phyloP scores from a whole-genome alignment of 768 basidiomycete species.

The Agrocybe praecox region DNA sequence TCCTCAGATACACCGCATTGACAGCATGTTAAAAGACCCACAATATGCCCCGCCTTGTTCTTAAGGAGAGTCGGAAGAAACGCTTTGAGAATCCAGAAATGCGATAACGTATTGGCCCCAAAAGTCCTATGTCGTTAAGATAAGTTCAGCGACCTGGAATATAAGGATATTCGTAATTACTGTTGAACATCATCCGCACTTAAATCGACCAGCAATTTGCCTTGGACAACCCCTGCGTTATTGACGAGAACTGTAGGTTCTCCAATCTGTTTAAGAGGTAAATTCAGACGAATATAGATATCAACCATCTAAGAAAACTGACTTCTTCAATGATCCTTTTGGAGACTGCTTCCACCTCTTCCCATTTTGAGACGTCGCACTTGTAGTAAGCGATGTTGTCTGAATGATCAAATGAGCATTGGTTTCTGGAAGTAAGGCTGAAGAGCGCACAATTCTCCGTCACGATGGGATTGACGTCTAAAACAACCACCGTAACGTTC shows the following conservation, averaged over 20 bases:
- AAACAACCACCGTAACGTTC: constrained; percentile 81
- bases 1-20: background rate
- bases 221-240: constrained; percentile 94
- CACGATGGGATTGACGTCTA: constrained; percentile 79
- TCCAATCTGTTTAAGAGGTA: constrained; percentile 58
- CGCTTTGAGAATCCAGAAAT: constrained; percentile 92
- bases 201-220: constrained; percentile 83
- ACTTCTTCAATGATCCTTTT: constrained; percentile 81
- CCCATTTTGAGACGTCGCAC: constrained; percentile 90
- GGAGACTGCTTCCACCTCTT: constrained; percentile 78
- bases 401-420: constrained; percentile 24
- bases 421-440: background rate
- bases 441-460: constrained; percentile 69
- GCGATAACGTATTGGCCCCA: constrained; percentile 82
- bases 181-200: constrained; percentile 76
- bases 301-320: background rate
- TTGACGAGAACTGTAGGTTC: constrained; percentile 90
- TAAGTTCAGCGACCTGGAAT: background rate
- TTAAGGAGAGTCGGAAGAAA: constrained; percentile 90
- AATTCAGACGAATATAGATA: background rate
- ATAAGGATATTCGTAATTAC: constrained; percentile 39
- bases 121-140: constrained; percentile 67
- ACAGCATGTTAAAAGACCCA: constrained; percentile 33
- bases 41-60: constrained; percentile 81
- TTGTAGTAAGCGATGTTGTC: constrained; percentile 85